Base-by-base conservation (phyloP, 768 basidiomycete genomes). In the Pilatotrama ljubarskyi region DNA sequence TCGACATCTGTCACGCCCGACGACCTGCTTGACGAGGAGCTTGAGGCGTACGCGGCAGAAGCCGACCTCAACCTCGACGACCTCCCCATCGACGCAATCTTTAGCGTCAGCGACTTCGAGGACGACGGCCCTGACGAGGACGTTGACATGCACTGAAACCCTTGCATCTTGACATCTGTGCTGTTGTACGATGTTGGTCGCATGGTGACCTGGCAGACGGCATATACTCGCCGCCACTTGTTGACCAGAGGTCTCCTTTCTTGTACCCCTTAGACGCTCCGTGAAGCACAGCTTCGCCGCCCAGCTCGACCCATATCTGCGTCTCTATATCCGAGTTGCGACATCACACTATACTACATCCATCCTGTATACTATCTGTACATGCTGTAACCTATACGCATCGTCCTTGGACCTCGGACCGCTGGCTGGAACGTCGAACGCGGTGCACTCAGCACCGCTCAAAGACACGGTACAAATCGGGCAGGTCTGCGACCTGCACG, bases 391-490 rank as follows among this genome's bases (percentile, higher is more conserved):
- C 29, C 29, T 32, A 10, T 32, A 32, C 29, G 10, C 29, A 32
- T 32, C 43, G 7, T 44, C 10, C 43, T 24, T 24, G 11, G 11
- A 24, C 22, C 22, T 18, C 17, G 22, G 11, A 11, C 22, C 3
- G 9, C 22, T 35, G 18, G 6, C 32, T n/a, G 1, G 5, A 35
- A 47, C 22, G 25, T 29, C 24, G 10, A 25, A 8, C 11, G 11
- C 15, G 24, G 6, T 11, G 8, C 20, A 15, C 26, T 58, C 37
- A 98, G 70, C 95, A 98, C 63, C 95, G 76, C 75, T 98, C 95
- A 68, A 98, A 99, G 0, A 98, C 91, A 62, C 90, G 87, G 73
- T 97, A 99, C 53, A 99, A 76, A 63, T 95, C 93, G 1, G 94
- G 94, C 42, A 98, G 74, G 72, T 84, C 90, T 10, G 97, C 95